Evolutionary conservation across 768 basidiomycete genomes (phyloP), one percentile per base, ranked within the genome.

Genomic region (Tephrocybe sp.): DNA sequence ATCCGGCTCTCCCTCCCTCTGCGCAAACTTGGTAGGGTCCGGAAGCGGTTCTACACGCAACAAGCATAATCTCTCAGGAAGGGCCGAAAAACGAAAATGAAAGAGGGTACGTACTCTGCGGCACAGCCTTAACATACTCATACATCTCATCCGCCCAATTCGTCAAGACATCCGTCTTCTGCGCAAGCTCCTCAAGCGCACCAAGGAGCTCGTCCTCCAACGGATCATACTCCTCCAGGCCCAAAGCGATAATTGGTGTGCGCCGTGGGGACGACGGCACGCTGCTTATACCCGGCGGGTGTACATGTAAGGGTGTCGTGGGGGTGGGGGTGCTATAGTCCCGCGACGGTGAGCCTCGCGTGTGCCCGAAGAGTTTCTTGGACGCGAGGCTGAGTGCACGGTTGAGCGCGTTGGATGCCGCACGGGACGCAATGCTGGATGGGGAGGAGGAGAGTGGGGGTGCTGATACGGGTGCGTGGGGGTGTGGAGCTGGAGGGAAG

Each of bases 111-210:
- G 39, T 59, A 92, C 89, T 91, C 67, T 90, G 85, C 17, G 91
- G 89, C 32, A 89, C 74, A 13, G 84, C 87, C 65, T 92, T 92
- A 22, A 93, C 88, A 62, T 83, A 85, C 60, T 91, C 89, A 60
- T 91, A 89, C 81, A 97, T 87, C 75, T 93, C 89, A 57, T 98
- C 96, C 17, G 90, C 97, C 83, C 94, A 96, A 54, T 89, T 87
- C 50, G 89, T 89, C 52, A 98, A 71, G 46, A 95, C 93, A 53
- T 90, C 85, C 31, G 96, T 96, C 78, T 98, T 99, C 76, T 97
- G 92, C 31, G 95, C 96, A 3, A 95, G 72, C 56, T 95, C 89
- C 63, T 98, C 96, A 38, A 98, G 72, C 16, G 71, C 67, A 2
- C 75, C 81, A n/a, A 97, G 70, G n/a, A 97, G 67, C 53, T 83